A percentile compares a stretch with the other conserved stretches of the same genome.
These are phyloP conservation scores for Candida chauliodis DNA, from an alignment of 805 yeast species.

Conservation along the genomic window DNA sequence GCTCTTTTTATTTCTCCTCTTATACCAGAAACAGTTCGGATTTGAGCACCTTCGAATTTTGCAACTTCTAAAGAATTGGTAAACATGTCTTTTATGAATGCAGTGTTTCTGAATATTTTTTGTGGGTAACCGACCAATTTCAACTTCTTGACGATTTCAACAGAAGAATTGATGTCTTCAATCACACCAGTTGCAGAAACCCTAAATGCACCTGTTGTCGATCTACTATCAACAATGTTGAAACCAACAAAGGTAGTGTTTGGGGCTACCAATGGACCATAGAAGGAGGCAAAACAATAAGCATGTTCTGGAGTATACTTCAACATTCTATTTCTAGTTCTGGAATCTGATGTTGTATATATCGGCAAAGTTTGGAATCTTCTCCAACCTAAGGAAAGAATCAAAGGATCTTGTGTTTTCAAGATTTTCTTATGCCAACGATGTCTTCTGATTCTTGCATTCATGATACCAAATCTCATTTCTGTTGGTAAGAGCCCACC, in stretches of 20 bases:
- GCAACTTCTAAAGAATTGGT: conserved; percentile 90
- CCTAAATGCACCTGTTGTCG: conserved; percentile 86
- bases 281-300: conserved; percentile 91
- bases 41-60: conserved; percentile 95
- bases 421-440: conserved; percentile 98
- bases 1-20: conserved; percentile 98
- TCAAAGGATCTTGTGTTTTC: conserved; percentile 93
- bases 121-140: conserved; percentile 93
- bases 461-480: conserved; percentile 86
- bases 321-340: conserved; percentile 96
- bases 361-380: conserved; percentile 95
- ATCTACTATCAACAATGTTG: conserved; percentile 77
- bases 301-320: conserved; percentile 98
- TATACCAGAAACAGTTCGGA: conserved; percentile 94
- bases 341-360: conserved; percentile 93
- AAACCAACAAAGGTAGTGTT: conserved; percentile 97
- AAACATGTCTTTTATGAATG: conserved; percentile 96
- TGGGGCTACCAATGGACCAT: conserved; percentile 96
- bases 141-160: conserved; percentile 92
- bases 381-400: conserved; percentile 95
- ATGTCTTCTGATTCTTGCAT: conserved; percentile 93
- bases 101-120: conserved; percentile 92
- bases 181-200: conserved; percentile 97
- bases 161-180: conserved; percentile 85
- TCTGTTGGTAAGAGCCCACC: conserved; percentile 93